A percentile compares a stretch with the other conserved stretches of the same genome.
Conservation (phyloP, 176 grass and related monocot genomes). For the Oryza nivara region DNA sequence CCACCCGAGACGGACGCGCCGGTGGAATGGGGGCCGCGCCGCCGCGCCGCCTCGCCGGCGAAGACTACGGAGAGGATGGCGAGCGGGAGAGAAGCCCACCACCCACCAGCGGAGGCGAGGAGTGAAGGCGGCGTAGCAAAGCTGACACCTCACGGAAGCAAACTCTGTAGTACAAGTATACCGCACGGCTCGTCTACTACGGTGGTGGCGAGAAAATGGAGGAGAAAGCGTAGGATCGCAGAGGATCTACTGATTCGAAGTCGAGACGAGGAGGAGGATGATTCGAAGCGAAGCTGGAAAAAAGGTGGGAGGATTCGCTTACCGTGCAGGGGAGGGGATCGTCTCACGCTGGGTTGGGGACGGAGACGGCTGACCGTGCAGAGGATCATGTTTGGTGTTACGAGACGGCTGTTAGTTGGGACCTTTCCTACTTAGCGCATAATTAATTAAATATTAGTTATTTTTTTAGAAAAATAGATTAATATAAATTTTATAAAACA, state of each 20-base stretch:
- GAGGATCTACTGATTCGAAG: background rate
- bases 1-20: background rate
- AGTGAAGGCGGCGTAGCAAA: background rate
- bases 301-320: background rate
- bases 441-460: no score
- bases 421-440: no score
- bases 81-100: background rate
- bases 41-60: background rate
- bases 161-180: background rate
- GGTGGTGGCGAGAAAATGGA: background rate
- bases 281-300: background rate
- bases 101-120: background rate
- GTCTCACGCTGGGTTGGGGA: no score
- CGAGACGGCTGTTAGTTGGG: background rate
- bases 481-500: no score
- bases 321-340: background rate
- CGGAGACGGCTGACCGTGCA: no score
- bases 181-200: background rate
- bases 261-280: background rate
- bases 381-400: background rate
- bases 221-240: background rate
- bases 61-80: background rate
- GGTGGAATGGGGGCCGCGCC: background rate
- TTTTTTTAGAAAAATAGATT: no score
- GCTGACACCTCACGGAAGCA: background rate